Conservation (phyloP, 1,284 basidiomycete genomes). For the Afroboletus lepidellus region DNA sequence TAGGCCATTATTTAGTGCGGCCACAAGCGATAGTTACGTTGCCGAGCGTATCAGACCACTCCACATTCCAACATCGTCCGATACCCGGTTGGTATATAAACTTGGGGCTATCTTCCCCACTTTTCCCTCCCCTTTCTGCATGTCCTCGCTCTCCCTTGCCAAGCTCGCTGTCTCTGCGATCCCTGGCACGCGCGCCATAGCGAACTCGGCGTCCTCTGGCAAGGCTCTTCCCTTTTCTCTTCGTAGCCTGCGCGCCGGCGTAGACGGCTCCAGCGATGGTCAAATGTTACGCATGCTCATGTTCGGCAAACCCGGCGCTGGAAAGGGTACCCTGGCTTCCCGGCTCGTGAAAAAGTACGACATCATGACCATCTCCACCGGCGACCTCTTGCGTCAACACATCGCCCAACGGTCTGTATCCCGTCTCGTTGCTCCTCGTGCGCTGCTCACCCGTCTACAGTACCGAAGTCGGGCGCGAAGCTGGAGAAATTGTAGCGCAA, state of each 20-base stretch:
- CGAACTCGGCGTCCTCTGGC: slow-evolving; percentile 39
- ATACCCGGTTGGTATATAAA: slow-evolving; percentile 21
- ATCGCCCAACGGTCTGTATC: slow-evolving; percentile 59
- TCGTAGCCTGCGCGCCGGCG: slow-evolving; percentile 39
- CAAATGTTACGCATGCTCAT: slow-evolving; percentile 70
- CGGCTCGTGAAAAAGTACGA: slow-evolving; percentile 76
- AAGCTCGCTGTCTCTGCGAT: slow-evolving; percentile 10
- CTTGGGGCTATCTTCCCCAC: neutral
- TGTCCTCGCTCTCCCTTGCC: slow-evolving; percentile 21
- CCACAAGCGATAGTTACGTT: slow-evolving; percentile 7
- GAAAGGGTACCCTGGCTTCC: slow-evolving; percentile 76
- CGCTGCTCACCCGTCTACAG: slow-evolving; percentile 31
- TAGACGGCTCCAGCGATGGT: slow-evolving; percentile 35
- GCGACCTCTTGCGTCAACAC: slow-evolving; percentile 78
- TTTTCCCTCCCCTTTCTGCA: slow-evolving; percentile 8
- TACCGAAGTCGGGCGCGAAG: slow-evolving; percentile 69
- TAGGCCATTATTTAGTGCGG: neutral
- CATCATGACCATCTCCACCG: slow-evolving; percentile 72
- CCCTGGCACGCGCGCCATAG: slow-evolving; percentile 34
- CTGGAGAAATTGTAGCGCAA: slow-evolving; percentile 72
- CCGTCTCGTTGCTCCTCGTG: neutral
- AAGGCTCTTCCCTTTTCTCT: slow-evolving; percentile 55
- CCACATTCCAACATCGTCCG: slow-evolving; percentile 20
- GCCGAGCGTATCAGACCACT: slow-evolving; percentile 14
- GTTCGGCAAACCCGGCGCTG: slow-evolving; percentile 80